phyloP scores from a whole-genome alignment of 1,284 basidiomycete species.

The Coniophora puteana region DNA sequence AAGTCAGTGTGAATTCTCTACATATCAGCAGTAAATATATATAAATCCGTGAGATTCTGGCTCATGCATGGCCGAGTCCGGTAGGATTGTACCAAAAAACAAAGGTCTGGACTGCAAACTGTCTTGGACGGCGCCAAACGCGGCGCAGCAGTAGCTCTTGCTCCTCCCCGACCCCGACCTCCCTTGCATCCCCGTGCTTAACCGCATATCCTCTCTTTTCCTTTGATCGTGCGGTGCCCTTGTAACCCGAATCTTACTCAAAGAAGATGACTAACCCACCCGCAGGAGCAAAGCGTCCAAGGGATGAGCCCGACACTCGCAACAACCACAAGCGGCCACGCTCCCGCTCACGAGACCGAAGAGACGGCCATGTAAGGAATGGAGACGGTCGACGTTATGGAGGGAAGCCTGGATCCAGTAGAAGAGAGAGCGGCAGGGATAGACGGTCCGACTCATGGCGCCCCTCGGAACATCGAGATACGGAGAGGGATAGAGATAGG shows the following conservation, averaged over 20 bases:
- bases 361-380: slow-evolving; percentile 63
- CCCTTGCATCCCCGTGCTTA: no score
- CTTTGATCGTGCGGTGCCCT: slow-evolving; percentile 77
- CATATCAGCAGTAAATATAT: no score
- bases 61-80: no score
- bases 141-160: no score
- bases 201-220: no score
- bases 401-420: slow-evolving; percentile 23
- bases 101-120: no score
- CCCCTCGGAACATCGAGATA: slow-evolving; percentile 32
- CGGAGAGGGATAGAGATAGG: slow-evolving; percentile 31
- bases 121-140: no score
- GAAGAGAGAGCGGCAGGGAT: slow-evolving; percentile 26
- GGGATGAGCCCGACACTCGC: slow-evolving; percentile 52
- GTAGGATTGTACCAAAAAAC: no score
- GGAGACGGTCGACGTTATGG: slow-evolving; percentile 34
- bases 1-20: no score
- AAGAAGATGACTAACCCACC: slow-evolving; percentile 74
- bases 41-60: no score
- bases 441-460: slow-evolving; percentile 29
- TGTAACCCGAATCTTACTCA: slow-evolving; percentile 58
- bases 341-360: slow-evolving; percentile 69
- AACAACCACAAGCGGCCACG: slow-evolving; percentile 55
- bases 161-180: no score
- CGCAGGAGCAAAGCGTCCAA: slow-evolving; percentile 78